Conservation (phyloP, 2,329 filamentous ascomycete species). For the Talaromyces islandicus region DNA sequence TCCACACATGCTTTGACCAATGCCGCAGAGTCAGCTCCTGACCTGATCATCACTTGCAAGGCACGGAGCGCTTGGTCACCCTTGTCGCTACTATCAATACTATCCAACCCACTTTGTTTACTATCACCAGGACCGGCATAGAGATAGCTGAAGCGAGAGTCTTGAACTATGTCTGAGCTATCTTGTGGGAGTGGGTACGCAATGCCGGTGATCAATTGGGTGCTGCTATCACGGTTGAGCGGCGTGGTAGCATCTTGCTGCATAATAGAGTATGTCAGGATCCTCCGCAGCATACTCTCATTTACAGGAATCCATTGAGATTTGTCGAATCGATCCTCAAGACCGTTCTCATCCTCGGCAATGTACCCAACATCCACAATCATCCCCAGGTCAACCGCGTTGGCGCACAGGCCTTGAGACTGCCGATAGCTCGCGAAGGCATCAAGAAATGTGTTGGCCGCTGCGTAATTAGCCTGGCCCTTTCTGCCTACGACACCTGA, state of each 20-base stretch:
- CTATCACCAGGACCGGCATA: background rate
- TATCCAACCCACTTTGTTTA: background rate
- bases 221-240: background rate
- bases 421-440: background rate
- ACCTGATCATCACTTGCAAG: background rate
- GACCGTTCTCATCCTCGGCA: background rate
- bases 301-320: background rate
- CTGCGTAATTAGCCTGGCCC: background rate
- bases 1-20: background rate
- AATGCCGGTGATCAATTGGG: background rate
- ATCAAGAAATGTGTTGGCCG: constrained; percentile 28
- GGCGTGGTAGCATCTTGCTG: background rate
- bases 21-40: background rate
- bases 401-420: background rate
- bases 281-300: background rate
- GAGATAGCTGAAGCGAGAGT: background rate
- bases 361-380: background rate
- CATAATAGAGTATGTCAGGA: background rate
- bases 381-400: background rate
- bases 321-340: background rate
- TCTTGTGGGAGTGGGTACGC: background rate
- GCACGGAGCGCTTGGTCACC: background rate
- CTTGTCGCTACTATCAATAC: background rate
- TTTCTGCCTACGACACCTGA: constrained; percentile 23
- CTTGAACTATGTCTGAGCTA: background rate